A percentile compares a stretch with the other conserved stretches of the same genome.
phyloP scores from a whole-genome alignment of 2,329 filamentous ascomycete genomes.

The Phaeosphaeria sp. region DNA sequence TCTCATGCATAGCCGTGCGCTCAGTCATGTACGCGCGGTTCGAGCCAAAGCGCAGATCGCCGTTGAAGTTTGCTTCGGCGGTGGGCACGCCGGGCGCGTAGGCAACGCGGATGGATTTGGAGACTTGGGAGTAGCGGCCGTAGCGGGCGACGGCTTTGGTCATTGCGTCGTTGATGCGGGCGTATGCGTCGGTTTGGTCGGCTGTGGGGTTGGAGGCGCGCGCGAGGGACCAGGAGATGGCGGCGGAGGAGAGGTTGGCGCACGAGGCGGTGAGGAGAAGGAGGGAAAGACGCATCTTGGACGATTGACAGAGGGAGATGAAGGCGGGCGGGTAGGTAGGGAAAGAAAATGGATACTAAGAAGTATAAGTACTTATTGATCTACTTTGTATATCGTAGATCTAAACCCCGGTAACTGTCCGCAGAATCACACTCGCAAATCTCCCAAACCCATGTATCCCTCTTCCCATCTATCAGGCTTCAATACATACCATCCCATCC shows the following conservation, averaged over 20 bases:
- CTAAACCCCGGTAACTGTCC: not conserved
- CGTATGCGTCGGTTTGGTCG: constrained; percentile 42
- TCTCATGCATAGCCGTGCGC: constrained; percentile 46
- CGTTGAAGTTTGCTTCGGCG: constrained; percentile 45
- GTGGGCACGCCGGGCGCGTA: constrained; percentile 43
- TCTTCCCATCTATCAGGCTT: not conserved
- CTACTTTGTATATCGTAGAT: not conserved
- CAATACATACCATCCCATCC: not conserved
- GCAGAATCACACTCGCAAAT: not conserved
- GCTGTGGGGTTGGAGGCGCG: constrained; percentile 36
- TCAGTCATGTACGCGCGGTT: constrained; percentile 44
- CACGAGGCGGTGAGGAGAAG: constrained; percentile 27
- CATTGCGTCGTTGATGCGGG: constrained; percentile 41
- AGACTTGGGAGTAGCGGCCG: constrained; percentile 25
- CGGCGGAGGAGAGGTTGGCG: constrained; percentile 26
- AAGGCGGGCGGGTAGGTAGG: not conserved
- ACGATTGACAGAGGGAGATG: not conserved
- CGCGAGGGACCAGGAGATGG: constrained; percentile 35
- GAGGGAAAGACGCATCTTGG: constrained; percentile 30
- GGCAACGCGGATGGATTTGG: constrained; percentile 36
- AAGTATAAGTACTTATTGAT: not conserved
- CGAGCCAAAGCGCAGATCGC: constrained; percentile 42
- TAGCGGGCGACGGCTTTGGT: constrained; percentile 38
- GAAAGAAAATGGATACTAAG: not conserved
- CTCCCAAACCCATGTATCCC: not conserved